These are phyloP conservation scores for Fraxinus pennsylvanica DNA, from an alignment of 257 asterid species.

Conservation along the genomic window DNA sequence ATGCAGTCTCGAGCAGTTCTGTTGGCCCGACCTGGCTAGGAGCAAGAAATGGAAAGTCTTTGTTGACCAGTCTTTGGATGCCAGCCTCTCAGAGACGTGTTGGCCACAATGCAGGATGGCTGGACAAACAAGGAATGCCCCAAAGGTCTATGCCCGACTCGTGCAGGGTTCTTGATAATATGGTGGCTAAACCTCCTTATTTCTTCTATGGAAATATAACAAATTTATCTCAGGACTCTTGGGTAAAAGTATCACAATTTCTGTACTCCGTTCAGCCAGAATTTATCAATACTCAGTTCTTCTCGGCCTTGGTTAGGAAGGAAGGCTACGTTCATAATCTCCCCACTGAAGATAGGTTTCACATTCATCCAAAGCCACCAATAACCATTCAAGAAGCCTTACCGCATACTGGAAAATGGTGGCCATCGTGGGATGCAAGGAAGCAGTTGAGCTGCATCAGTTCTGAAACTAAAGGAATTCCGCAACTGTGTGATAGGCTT, in stretches of 20 bases:
- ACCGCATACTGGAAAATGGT: slow-evolving; percentile 61
- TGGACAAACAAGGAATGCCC: slow-evolving; percentile 43
- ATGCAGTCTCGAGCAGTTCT: slow-evolving; percentile 38
- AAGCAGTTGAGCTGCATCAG: slow-evolving; percentile 50
- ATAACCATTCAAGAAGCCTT: slow-evolving; percentile 65
- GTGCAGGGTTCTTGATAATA: slow-evolving; percentile 41
- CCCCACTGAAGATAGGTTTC: slow-evolving; percentile 62
- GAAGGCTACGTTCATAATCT: slow-evolving; percentile 93
- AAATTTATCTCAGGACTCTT: slow-evolving; percentile 48
- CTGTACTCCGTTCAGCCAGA: slow-evolving; percentile 75
- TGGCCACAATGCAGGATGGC: slow-evolving; percentile 26
- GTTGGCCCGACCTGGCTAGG: slow-evolving; percentile 39
- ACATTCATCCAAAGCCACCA: slow-evolving; percentile 65
- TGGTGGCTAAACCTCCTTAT: slow-evolving; percentile 73
- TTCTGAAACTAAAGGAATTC: slow-evolving; percentile 40
- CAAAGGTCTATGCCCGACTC: slow-evolving; percentile 42
- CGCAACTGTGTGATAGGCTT: slow-evolving; percentile 60
- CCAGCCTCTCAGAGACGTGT: slow-evolving; percentile 33
- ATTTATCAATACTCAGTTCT: slow-evolving; percentile 44
- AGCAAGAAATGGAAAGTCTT: slow-evolving; percentile 32
- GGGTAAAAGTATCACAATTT: slow-evolving; percentile 79
- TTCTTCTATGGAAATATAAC: slow-evolving; percentile 67
- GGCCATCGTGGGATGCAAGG: slow-evolving; percentile 94
- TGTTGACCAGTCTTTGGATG: slow-evolving; percentile 29
- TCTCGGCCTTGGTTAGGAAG: slow-evolving; percentile 65